Base-by-base conservation (phyloP, 768 basidiomycete species). In the Pleurotus sapidus region DNA sequence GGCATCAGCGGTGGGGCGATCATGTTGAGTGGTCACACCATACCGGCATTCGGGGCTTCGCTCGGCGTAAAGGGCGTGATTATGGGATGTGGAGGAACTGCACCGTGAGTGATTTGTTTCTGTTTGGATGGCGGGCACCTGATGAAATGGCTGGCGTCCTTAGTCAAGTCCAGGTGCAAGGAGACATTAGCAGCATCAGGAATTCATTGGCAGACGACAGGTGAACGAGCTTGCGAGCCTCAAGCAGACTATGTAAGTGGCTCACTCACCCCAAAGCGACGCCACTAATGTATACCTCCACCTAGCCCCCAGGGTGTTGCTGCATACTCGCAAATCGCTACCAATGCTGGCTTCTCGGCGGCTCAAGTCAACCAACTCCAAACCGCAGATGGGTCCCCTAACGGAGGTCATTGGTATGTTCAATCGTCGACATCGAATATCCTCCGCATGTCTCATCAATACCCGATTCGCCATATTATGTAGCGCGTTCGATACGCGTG, bases 1-100 rank as follows among this genome's bases (percentile, higher is more conserved):
- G 67, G 68, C 23, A 56, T 69, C 50, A 69, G 68, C 59, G 68
- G 68, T 4, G 66, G 68, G 3, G 62, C 65, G 14, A 57, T 69
- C n/a, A 40, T 69, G 37, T 49, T 69, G 49, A 65, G 65, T 56
- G 67, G 67, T 62, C 46, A 43, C 58, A 58, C 4, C n/a, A 57
- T 68, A n/a, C 67, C 63, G 0, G 37, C 60, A 0, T 69, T 67
- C 46, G 68, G 60, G 9, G 66, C 66, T 4, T 65, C 60, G 4
- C 61, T 67, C 5, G 65, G 56, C 14, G 65, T 69, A 3, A 62
- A 57, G 7, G 68, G 65, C 2, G 66, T 63, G 23, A 57, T 68
- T 20, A 23, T 67, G 46, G 67, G 68, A 5, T 67, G 64, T 38
- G 65, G 66, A 11, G 67, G 67, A 4, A 60, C 66, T n/a, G 59